Percentiles rank a stretch among this genome's conserved stretches.
phyloP scores from a whole-genome alignment of 441 rosid genomes.

The Populus trichocarpa region DNA sequence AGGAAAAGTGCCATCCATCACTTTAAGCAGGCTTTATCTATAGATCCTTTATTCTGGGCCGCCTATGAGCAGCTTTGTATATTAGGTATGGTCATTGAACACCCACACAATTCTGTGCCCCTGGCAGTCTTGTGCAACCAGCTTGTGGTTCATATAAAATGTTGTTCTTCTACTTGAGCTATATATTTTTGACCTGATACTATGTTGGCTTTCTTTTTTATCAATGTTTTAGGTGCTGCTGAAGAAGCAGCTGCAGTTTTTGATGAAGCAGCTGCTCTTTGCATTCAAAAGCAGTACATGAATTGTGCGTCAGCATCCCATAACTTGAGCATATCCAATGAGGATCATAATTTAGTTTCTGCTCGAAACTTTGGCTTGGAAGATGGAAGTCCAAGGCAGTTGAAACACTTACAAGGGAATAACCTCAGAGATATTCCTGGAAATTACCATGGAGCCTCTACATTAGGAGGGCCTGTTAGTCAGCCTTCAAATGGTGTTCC shows the following conservation, averaged over 20 bases:
- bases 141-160: neutral
- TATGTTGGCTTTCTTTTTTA: neutral
- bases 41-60: slow-evolving; percentile 92
- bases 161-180: slow-evolving; percentile 1
- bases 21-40: slow-evolving; percentile 75
- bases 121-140: neutral
- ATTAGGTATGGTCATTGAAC: slow-evolving; percentile 55
- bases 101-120: neutral
- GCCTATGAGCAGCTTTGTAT: slow-evolving; percentile 92
- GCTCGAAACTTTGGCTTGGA: slow-evolving; percentile 43
- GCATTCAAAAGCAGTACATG: slow-evolving; percentile 75
- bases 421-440: slow-evolving; percentile 68
- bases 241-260: slow-evolving; percentile 83
- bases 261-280: slow-evolving; percentile 80
- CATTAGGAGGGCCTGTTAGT: slow-evolving; percentile 38
- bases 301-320: slow-evolving; percentile 45
- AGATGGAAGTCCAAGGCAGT: slow-evolving; percentile 65
- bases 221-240: slow-evolving; percentile 62
- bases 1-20: slow-evolving; percentile 73
- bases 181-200: neutral
- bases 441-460: slow-evolving; percentile 44
- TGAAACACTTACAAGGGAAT: slow-evolving; percentile 63
- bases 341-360: slow-evolving; percentile 49
- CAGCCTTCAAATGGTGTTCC: slow-evolving; percentile 69
- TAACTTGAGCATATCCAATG: slow-evolving; percentile 41